phyloP scores from a whole-genome alignment of 345 rosid genomes.

The Conringia planisiliqua region DNA sequence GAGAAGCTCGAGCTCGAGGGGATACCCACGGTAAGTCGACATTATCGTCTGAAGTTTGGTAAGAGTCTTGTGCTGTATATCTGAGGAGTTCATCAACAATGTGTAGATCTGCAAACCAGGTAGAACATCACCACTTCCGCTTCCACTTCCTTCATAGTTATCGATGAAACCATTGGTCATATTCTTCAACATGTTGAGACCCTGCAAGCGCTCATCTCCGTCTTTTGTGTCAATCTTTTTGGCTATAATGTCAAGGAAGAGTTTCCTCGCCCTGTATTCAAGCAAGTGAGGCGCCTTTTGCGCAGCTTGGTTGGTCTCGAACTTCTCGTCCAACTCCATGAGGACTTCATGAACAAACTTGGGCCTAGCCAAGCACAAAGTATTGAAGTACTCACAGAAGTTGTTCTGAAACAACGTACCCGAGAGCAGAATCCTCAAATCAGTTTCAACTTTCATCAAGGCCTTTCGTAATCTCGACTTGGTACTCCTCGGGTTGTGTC shows the following conservation, averaged over 20 bases:
- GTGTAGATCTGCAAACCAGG: constrained; percentile 94
- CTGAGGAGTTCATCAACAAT: constrained; percentile 79
- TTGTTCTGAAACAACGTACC: constrained; percentile 95
- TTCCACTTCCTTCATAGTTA: constrained; percentile 58
- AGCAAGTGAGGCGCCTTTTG: constrained; percentile 64
- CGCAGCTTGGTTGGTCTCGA: constrained; percentile 34
- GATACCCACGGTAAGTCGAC: constrained; percentile 60
- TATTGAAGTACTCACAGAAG: constrained; percentile 92
- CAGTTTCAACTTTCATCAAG: constrained; percentile 85
- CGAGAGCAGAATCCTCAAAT: constrained; percentile 72
- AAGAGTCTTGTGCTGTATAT: constrained; percentile 56
- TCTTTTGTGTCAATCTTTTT: constrained; percentile 61
- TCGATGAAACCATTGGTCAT: constrained; percentile 71
- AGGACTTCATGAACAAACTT: constrained; percentile 69
- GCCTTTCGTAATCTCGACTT: constrained; percentile 86
- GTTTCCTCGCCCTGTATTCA: constrained; percentile 77
- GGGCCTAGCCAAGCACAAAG: constrained; percentile 87
- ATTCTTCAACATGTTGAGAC: constrained; percentile 71
- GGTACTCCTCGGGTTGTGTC: constrained; percentile 93
- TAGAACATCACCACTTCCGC: constrained; percentile 54
- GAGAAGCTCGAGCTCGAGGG: constrained; percentile 77
- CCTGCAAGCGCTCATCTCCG: constrained; percentile 68
- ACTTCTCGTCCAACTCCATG: constrained; percentile 61
- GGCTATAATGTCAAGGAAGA: constrained; percentile 73
- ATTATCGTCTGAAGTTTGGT: constrained; percentile 62